Percentiles rank a stretch among this genome's conserved stretches.
phyloP scores from a whole-genome alignment of 768 basidiomycete species.

The Flagelloscypha sp. region DNA sequence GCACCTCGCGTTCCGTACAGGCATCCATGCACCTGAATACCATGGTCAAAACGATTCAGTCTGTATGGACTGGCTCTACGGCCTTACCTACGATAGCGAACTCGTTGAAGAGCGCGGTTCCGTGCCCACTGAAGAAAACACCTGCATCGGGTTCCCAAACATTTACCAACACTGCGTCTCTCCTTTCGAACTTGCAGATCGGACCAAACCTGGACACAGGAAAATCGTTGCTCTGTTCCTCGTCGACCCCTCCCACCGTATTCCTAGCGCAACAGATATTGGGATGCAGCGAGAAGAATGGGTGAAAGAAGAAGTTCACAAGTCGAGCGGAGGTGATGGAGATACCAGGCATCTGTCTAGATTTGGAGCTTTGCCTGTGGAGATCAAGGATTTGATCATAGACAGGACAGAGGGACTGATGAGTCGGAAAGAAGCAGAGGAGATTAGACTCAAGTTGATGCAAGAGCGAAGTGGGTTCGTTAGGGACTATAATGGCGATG shows the following conservation, averaged over 20 bases:
- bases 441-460: slow-evolving; percentile 12
- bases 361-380: slow-evolving; percentile 6
- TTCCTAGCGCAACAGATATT: slow-evolving; percentile 24
- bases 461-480: slow-evolving; percentile 14
- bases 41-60: slow-evolving; percentile 13
- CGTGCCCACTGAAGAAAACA: slow-evolving; percentile 25
- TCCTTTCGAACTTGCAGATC: slow-evolving; percentile 25
- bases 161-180: slow-evolving; percentile 32
- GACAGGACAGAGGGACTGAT: slow-evolving; percentile 6
- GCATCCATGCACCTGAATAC: slow-evolving; percentile 9
- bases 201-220: slow-evolving; percentile 25
- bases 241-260: slow-evolving; percentile 23
- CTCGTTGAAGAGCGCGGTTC: slow-evolving; percentile 24
- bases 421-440: slow-evolving; percentile 7
- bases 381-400: slow-evolving; percentile 9
- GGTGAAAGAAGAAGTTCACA: slow-evolving; percentile 13
- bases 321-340: background rate
- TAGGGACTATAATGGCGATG: slow-evolving; percentile 1
- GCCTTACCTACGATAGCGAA: background rate
- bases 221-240: slow-evolving; percentile 32
- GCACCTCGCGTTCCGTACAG: slow-evolving; percentile 23
- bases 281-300: slow-evolving; percentile 25
- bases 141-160: slow-evolving; percentile 34
- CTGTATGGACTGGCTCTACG: slow-evolving; percentile 9
- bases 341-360: slow-evolving; percentile 5